phyloP scores from a whole-genome alignment of 2,329 filamentous ascomycete genomes.

The Didymella pinodella region DNA sequence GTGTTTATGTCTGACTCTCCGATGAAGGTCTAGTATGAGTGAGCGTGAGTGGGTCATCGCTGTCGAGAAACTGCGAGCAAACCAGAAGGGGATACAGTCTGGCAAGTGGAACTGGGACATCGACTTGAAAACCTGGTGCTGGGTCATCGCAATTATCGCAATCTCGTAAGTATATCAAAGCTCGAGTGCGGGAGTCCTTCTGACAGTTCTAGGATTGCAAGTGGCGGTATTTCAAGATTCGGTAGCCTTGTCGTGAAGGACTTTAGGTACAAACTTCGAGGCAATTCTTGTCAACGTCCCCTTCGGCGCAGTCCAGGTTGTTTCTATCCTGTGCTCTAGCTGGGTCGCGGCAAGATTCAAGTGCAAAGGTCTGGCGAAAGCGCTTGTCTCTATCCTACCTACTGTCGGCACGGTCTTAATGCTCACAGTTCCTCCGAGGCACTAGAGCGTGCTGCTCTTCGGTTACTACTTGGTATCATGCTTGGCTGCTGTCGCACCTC shows the following conservation, averaged over 20 bases:
- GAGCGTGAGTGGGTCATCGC: neutral
- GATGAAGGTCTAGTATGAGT: neutral
- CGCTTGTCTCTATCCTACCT: neutral
- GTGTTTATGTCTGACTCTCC: neutral
- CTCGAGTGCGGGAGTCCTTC: neutral
- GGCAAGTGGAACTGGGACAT: neutral
- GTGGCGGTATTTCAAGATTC: neutral
- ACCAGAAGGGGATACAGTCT: neutral
- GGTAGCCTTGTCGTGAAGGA: neutral
- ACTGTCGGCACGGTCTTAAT: neutral
- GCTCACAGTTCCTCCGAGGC: neutral
- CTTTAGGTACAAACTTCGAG: neutral
- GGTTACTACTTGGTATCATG: neutral
- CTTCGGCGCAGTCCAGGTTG: neutral
- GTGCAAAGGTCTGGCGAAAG: neutral
- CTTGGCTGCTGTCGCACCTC: neutral
- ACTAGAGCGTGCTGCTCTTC: neutral
- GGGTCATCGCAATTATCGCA: neutral
- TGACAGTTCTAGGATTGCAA: neutral
- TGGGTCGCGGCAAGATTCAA: neutral
- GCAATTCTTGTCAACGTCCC: neutral
- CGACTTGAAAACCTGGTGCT: neutral
- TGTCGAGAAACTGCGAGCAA: neutral
- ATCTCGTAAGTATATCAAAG: neutral
- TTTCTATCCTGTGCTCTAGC: neutral